Percentiles rank a stretch among this genome's conserved stretches.
Conservation (phyloP, 192 early-diverging fungal species). For the Coemansia sp. region DNA sequence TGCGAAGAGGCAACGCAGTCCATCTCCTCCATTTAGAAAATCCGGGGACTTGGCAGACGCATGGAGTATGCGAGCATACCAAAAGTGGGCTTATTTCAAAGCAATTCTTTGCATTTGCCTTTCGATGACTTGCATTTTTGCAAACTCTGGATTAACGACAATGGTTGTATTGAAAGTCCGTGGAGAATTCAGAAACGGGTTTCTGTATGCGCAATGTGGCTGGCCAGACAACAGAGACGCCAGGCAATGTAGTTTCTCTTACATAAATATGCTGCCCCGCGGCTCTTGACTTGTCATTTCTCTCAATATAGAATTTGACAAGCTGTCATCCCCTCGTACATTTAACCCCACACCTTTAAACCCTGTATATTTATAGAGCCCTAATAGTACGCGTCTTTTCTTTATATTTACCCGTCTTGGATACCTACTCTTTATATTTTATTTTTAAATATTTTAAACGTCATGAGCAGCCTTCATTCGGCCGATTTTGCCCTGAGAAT, state of each 20-base stretch:
- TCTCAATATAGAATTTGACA: not conserved
- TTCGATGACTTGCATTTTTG: not conserved
- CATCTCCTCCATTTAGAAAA: not conserved
- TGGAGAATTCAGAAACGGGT: no score
- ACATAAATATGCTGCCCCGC: no score
- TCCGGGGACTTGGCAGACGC: not conserved
- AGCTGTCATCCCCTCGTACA: not conserved
- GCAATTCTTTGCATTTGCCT: not conserved
- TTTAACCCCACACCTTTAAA: not conserved
- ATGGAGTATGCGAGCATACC: not conserved
- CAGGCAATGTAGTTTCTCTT: no score
- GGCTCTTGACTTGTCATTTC: not conserved
- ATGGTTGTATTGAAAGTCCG: no score
- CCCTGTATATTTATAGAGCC: not conserved
- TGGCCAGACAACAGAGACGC: no score
- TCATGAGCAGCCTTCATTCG: not conserved
- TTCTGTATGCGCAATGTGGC: no score
- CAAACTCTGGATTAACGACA: not conserved
- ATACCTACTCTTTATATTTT: not conserved
- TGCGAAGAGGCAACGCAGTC: not conserved
- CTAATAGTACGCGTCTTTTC: no score
- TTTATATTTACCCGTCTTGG: no score
- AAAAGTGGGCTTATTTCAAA: not conserved
- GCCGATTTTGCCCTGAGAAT: constrained; percentile 1
- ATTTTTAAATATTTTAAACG: not conserved